Percentiles rank a stretch among this genome's conserved stretches.
Conservation (phyloP, 768 basidiomycete species). For the Pulveroboletus sp. region DNA sequence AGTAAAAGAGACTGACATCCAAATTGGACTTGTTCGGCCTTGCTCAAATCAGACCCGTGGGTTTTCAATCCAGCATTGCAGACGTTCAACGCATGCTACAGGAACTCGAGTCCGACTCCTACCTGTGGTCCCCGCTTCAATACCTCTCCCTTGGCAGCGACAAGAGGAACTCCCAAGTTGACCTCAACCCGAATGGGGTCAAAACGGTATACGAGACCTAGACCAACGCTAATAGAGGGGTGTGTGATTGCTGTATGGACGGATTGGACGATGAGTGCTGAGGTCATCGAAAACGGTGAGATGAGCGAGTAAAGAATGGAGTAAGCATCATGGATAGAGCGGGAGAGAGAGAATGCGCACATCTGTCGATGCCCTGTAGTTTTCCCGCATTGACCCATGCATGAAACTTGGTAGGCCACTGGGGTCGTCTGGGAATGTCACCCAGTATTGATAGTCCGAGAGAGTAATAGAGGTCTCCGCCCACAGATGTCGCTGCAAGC, state of each 20-base stretch:
- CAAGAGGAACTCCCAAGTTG: constrained; percentile 82
- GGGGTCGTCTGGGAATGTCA: constrained; percentile 60
- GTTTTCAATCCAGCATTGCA: constrained; percentile 9
- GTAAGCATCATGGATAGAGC: not conserved
- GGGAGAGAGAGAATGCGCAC: constrained; percentile 35
- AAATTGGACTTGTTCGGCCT: not conserved
- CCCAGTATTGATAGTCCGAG: constrained; percentile 71
- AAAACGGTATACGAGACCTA: constrained; percentile 80
- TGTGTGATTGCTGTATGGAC: constrained; percentile 14
- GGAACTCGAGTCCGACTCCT: constrained; percentile 76
- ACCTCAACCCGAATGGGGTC: constrained; percentile 83
- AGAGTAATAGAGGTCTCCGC: constrained; percentile 80
- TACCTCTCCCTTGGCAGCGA: constrained; percentile 63
- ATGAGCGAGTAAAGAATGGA: too few species aligned
- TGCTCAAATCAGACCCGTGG: not conserved
- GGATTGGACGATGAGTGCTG: constrained; percentile 11
- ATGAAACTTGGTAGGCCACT: constrained; percentile 87
- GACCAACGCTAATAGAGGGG: constrained; percentile 70
- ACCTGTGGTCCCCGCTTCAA: constrained; percentile 68
- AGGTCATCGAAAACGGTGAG: not conserved
- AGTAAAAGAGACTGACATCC: too few species aligned
- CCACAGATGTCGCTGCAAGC: constrained; percentile 71
- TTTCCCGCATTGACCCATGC: constrained; percentile 78
- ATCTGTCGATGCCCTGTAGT: constrained; percentile 53
- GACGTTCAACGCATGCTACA: constrained; percentile 34